A percentile compares a stretch with the other conserved stretches of the same genome.
Evolutionary conservation across 345 rosid genomes (phyloP).

Genomic region (Rubroshorea leprosula): DNA sequence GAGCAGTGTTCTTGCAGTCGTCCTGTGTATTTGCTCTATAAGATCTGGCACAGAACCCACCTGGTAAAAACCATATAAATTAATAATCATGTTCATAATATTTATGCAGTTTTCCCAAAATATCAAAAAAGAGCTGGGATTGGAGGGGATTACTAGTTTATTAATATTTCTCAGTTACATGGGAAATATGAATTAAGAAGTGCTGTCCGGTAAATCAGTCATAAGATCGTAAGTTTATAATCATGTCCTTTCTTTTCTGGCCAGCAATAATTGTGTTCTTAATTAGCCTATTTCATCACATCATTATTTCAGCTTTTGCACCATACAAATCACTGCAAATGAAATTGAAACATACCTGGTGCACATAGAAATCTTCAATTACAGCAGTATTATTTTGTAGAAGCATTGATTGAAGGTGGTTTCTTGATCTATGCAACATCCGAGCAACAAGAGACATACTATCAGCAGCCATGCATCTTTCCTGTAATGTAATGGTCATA

Average conservation of each 20-base stretch:
- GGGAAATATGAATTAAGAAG: not conserved
- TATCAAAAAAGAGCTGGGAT: not conserved
- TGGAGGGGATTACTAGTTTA: not conserved
- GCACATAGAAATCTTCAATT: constrained; percentile 82
- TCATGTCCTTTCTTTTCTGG: no score
- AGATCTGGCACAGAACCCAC: constrained; percentile 88
- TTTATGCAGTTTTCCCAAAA: not conserved
- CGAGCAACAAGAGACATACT: constrained; percentile 76
- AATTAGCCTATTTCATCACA: not conserved
- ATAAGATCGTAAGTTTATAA: no score
- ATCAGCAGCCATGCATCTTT: constrained; percentile 91
- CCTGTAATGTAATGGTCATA: constrained; percentile 51
- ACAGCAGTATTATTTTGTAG: constrained; percentile 64
- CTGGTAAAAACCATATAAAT: constrained; percentile 31
- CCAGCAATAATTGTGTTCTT: no score
- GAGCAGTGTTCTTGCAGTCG: constrained; percentile 82
- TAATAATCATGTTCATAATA: not conserved
- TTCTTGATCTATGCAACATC: constrained; percentile 76
- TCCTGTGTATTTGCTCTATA: constrained; percentile 66
- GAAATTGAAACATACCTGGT: constrained; percentile 49
- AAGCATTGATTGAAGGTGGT: constrained; percentile 91
- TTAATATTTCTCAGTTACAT: not conserved
- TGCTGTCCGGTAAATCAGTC: not conserved
- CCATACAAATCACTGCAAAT: constrained; percentile 6
- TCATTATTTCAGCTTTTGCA: not conserved